Base-by-base conservation (phyloP, 164 flowering plant genomes). In the Magnolia changhungtana region DNA sequence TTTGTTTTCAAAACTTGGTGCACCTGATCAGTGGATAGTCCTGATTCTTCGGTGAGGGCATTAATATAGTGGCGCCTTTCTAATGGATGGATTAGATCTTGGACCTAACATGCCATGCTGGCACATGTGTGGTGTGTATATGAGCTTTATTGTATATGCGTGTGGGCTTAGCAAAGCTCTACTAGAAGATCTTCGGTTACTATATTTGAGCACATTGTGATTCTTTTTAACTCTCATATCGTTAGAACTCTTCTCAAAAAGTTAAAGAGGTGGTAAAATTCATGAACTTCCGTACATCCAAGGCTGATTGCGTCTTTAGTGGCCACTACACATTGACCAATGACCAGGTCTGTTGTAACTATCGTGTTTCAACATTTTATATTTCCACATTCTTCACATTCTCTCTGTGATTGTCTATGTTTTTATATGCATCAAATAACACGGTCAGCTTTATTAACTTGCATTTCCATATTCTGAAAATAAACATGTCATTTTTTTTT, bases 161-260 rank as follows among this genome's bases (percentile, higher is more conserved):
- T 37, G 45, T 37, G 45, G 45, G 45, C 45, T 37, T 37, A 37
- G 45, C 45, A 37, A 37, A 37, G 7, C 45, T 37, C 6, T 37
- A 37, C 45, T 37, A 37, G 45, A 37, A 37, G 45, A 37, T 37
- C 45, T 37, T 37, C 6, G 7, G 45, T 37, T 37, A 27, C 29
- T 27, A 37, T 37, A 37, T 5, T 37, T 37, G 45, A 37, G 45
- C 45, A 37, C 45, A 3, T 37, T 55, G 16, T 55, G 61, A 16
- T 16, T 8, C 61, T 11, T 55, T 11, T 11, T 16, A 55, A 55
- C 0, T 29, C 76, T 67, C 80, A 52, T 24, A 72, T 80, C 10
- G 4, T 51, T 75, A 96, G 99, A 94, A 91, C 83, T 93, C 98
- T 76, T 91, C 97, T 55, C 95, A 91, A 77, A 92, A 87, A 74